These are phyloP conservation scores for Trichosporon coremiiforme DNA, from an alignment of 1,284 basidiomycete genomes.

Conservation along the genomic window DNA sequence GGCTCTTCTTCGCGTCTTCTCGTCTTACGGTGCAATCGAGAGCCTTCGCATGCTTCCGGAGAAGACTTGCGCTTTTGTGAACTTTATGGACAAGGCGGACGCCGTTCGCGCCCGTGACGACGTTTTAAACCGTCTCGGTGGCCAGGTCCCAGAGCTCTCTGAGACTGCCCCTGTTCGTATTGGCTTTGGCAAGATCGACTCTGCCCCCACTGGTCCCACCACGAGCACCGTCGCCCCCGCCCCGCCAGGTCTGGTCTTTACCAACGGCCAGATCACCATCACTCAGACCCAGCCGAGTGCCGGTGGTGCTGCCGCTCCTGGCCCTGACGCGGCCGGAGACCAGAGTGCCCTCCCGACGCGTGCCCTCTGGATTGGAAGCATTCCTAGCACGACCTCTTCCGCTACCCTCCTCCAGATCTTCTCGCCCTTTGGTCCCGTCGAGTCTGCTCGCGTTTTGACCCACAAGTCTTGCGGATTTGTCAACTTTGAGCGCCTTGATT, in stretches of 20 bases:
- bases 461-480: conserved; percentile 74
- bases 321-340: conserved; percentile 31
- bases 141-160: conserved; percentile 82
- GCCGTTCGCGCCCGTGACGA: conserved; percentile 96
- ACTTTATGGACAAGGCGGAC: conserved; percentile 92
- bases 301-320: conserved; percentile 29
- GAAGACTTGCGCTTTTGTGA: conserved; percentile 99
- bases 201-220: conserved; percentile 77
- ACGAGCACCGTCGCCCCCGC: conserved; percentile 66
- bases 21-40: conserved; percentile 94
- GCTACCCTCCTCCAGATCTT: conserved; percentile 81
- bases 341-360: conserved; percentile 74
- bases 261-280: conserved; percentile 54
- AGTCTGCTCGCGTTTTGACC: conserved; percentile 90
- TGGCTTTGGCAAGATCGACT: conserved; percentile 96
- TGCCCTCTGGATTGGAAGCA: conserved; percentile 93
- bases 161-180: conserved; percentile 93
- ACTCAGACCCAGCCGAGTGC: conserved; percentile 35
- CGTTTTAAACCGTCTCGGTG: conserved; percentile 88
- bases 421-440: conserved; percentile 94
- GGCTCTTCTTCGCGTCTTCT: conserved; percentile 91
- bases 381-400: conserved; percentile 88
- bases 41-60: conserved; percentile 90
- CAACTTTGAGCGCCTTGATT: conserved; percentile 96
- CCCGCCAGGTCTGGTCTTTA: conserved; percentile 60